Evolutionary conservation across 148 eudicot species (phyloP), one percentile per base, ranked within the genome.

Genomic region (Arbutus unedo): DNA sequence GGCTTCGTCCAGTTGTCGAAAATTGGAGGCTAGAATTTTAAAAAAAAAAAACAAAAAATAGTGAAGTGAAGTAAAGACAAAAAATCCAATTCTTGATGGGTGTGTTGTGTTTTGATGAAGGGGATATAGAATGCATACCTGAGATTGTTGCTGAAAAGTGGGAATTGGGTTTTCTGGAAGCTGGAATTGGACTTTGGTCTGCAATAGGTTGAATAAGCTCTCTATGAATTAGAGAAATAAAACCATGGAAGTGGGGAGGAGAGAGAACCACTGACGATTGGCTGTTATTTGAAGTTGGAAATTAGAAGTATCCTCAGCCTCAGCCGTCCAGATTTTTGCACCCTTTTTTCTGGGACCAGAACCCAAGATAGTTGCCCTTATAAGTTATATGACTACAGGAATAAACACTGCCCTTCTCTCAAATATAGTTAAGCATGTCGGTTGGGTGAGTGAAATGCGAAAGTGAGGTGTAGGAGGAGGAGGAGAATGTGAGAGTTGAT

Each of bases 101-200:
- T 54, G 5, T 38, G 21, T 50, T 4, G 0, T 4, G 71, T 11
- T 14, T 25, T 8, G 14, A 18, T 48, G 2, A 47, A n/a, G 53
- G 53, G 55, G 45, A 25, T 25, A 23, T 7, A 66, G 13, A 78
- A 78, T n/a, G 49, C 48, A 50, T 80, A 80, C 82, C 82, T 66
- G 55, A 50, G 55, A 31, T 3, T 66, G 75, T 64, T 64, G 74
- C 44, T 64, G 74, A 64, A 14, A 64, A 79, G 81, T 60, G 18
- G 73, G 38, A 21, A 6, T 23, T 44, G 74, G 57, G 48, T 64
- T 9, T 50, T 31, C 4, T 7, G 59, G 51, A 16, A 80, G 45
- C 3, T 80, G 75, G 25, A 68, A 10, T 14, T 50, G 48, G 47
- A 31, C 9, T 18, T 80, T 18, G 8, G 31, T 67, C 31, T 68